These are phyloP conservation scores for Mortierella sp. DNA, from an alignment of 371 early-diverging fungal species.

Conservation along the genomic window DNA sequence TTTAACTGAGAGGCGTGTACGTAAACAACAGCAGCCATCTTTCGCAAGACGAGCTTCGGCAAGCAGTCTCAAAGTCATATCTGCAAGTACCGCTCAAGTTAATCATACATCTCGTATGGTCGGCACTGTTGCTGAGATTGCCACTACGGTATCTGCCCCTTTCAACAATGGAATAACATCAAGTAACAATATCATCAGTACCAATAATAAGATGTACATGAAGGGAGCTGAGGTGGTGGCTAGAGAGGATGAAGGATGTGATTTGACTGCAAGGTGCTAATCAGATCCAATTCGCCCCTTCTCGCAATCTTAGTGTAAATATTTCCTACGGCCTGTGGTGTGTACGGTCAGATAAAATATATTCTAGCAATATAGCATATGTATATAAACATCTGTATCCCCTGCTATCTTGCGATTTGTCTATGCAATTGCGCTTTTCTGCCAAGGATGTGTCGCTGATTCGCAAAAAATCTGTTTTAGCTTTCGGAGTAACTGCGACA, in stretches of 20 bases:
- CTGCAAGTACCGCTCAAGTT: slow-evolving; percentile 11
- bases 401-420: too few species aligned
- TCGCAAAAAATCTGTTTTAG: too few species aligned
- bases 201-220: background rate
- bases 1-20: slow-evolving; percentile 40
- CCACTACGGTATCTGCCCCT: background rate
- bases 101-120: slow-evolving; percentile 18
- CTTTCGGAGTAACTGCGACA: too few species aligned
- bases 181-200: slow-evolving; percentile 1
- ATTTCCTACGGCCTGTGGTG: background rate
- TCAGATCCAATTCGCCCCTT: background rate
- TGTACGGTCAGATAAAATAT: too few species aligned
- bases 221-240: slow-evolving; percentile 7
- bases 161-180: background rate
- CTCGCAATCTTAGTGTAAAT: background rate
- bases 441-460: too few species aligned
- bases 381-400: too few species aligned
- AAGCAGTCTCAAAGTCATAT: slow-evolving; percentile 25
- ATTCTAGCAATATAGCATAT: too few species aligned
- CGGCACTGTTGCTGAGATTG: slow-evolving; percentile 15
- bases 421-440: too few species aligned
- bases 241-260: slow-evolving; percentile 22
- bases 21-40: slow-evolving; percentile 16
- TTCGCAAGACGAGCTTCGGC: slow-evolving; percentile 29
- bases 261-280: slow-evolving; percentile 17